A percentile compares a stretch with the other conserved stretches of the same genome.
Conservation (phyloP, 2,329 filamentous ascomycete genomes). For the Fusarium chlamydosporum region DNA sequence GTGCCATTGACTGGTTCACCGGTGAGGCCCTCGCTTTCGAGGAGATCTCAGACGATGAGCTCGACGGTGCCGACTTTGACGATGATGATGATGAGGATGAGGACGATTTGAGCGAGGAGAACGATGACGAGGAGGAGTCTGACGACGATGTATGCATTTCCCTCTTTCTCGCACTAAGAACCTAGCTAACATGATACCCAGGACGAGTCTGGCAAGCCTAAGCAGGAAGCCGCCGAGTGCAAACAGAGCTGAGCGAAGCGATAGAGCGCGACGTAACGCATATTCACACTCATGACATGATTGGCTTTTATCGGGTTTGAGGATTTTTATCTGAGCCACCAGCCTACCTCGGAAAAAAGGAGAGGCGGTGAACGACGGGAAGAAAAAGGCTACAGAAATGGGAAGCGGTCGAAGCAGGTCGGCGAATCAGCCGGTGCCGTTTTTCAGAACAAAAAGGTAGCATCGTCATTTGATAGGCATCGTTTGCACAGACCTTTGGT, state of each 20-base stretch:
- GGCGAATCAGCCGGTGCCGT: constrained; percentile 48
- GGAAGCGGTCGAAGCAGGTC: constrained; percentile 49
- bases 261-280: constrained; percentile 55
- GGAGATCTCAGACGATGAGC: constrained; percentile 86
- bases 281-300: constrained; percentile 48
- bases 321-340: constrained; percentile 46
- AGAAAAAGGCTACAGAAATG: constrained; percentile 50
- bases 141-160: constrained; percentile 77
- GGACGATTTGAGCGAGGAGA: constrained; percentile 84
- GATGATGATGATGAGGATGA: constrained; percentile 96
- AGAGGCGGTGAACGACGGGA: constrained; percentile 44
- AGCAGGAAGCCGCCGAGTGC: constrained; percentile 95
- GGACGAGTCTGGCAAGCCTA: constrained; percentile 90
- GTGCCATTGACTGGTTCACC: constrained; percentile 99
- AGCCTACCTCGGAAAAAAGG: constrained; percentile 42
- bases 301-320: constrained; percentile 45
- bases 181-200: constrained; percentile 56
- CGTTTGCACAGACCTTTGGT: constrained; percentile 44
- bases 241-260: constrained; percentile 82
- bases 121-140: constrained; percentile 85
- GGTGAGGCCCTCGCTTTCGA: constrained; percentile 97
- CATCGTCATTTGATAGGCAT: constrained; percentile 51
- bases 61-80: constrained; percentile 85
- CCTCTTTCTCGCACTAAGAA: not conserved
- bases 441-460: constrained; percentile 47